Conservation (phyloP, 192 early-diverging fungal species). For the Coemansia sp. region DNA sequence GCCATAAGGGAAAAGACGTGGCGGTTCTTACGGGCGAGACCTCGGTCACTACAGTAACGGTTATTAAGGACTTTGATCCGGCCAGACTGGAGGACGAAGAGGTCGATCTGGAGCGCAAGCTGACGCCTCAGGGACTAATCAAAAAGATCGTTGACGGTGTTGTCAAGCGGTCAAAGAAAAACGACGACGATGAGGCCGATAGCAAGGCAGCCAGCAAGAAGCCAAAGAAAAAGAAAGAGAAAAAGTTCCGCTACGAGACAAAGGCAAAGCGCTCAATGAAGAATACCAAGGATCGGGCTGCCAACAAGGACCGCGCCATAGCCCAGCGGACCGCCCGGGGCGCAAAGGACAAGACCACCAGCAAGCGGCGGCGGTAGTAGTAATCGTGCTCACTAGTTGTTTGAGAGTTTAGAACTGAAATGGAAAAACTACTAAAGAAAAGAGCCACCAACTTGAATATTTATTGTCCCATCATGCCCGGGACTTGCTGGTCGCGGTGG, state of each 20-base stretch:
- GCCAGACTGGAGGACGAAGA: conserved; percentile 20
- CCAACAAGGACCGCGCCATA: conserved; percentile 14
- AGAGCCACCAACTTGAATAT: background rate
- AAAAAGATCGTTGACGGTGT: conserved; percentile 23
- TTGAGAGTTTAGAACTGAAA: background rate
- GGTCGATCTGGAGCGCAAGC: conserved; percentile 19
- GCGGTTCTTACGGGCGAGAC: conserved; percentile 61
- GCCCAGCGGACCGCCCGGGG: conserved; percentile 4
- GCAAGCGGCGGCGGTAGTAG: conserved; percentile 11
- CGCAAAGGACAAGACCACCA: conserved; percentile 1
- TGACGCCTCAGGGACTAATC: conserved; percentile 34
- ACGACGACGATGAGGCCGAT: background rate
- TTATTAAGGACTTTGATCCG: conserved; percentile 70
- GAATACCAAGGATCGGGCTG: conserved; percentile 12
- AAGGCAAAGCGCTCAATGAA: conserved; percentile 42
- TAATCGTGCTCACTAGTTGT: background rate
- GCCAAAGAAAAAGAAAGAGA: conserved; percentile 23
- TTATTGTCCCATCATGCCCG: background rate
- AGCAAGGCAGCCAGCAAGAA: conserved; percentile 11
- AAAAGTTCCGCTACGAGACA: conserved; percentile 58
- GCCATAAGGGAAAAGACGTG: conserved; percentile 51
- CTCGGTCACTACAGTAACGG: conserved; percentile 72
- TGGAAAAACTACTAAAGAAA: background rate
- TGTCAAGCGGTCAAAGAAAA: conserved; percentile 2
- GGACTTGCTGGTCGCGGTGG: background rate